Percentiles rank a stretch among this genome's conserved stretches.
Evolutionary conservation across 768 basidiomycete species (phyloP).

Genomic region (Rhodotorula paludigena): DNA sequence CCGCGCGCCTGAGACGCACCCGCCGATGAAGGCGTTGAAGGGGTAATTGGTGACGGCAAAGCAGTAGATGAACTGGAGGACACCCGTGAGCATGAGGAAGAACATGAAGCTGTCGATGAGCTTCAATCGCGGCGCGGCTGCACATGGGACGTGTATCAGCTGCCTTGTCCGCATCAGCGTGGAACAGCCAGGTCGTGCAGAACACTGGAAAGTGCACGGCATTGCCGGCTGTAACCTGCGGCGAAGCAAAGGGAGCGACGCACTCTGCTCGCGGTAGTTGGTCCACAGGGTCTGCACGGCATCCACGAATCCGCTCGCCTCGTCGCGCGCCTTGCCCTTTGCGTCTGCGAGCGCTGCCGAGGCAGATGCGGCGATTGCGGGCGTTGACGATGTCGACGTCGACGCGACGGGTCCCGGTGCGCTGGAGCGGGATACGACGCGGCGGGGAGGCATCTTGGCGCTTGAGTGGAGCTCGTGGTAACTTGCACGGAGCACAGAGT

Average conservation of each 20-base stretch:
- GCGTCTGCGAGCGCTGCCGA: not conserved
- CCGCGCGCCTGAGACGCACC: conserved; percentile 59
- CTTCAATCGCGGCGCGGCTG: conserved; percentile 57
- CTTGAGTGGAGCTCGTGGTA: not conserved
- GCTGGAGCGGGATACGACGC: conserved; percentile 8
- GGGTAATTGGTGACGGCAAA: conserved; percentile 86
- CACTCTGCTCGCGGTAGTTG: conserved; percentile 20
- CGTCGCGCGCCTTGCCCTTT: not conserved
- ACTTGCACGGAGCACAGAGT: too few species aligned
- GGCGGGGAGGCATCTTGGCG: conserved; percentile 15
- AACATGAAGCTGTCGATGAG: conserved; percentile 88
- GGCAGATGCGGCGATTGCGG: not conserved
- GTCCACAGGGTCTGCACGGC: conserved; percentile 14
- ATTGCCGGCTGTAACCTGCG: too few species aligned
- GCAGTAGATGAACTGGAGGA: conserved; percentile 87
- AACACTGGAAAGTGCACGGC: too few species aligned
- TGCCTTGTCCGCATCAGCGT: too few species aligned
- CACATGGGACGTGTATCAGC: not conserved
- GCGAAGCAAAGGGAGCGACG: not conserved
- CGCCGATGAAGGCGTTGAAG: conserved; percentile 94
- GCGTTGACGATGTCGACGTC: not conserved
- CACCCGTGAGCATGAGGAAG: conserved; percentile 85
- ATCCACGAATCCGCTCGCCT: not conserved
- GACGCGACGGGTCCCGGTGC: not conserved
- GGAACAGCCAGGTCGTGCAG: too few species aligned